Evolutionary conservation across 257 asterid genomes (phyloP).

Genomic region (Fraxinus pennsylvanica): DNA sequence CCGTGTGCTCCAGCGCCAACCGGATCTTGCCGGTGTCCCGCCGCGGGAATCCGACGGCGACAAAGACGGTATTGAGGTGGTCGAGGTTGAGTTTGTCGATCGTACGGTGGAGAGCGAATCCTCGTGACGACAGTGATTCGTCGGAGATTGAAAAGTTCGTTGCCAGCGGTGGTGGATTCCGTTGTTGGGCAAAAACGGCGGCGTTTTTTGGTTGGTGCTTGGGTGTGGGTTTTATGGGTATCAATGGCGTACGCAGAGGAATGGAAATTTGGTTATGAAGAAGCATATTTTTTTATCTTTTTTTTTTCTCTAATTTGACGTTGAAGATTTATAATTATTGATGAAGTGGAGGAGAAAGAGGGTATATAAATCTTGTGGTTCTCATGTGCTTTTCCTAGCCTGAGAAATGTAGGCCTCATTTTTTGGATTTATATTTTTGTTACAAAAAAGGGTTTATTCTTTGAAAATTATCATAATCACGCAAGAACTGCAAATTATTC

Average conservation of each 20-base stretch:
- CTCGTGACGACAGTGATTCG: conserved; percentile 63
- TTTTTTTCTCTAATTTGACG: not conserved
- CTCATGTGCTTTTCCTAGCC: not conserved
- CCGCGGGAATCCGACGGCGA: conserved; percentile 84
- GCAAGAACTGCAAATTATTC: not conserved
- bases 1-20: conserved; percentile 83
- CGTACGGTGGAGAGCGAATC: conserved; percentile 75
- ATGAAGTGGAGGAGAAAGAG: not conserved
- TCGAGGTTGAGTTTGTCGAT: conserved; percentile 63
- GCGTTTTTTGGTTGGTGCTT: conserved; percentile 30
- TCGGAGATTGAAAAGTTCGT: conserved; percentile 52
- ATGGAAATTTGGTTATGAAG: conserved; percentile 47
- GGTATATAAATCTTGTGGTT: not conserved
- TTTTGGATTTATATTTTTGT: no score
- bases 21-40: conserved; percentile 77
- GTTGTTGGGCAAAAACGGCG: conserved; percentile 36
- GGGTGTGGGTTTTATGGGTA: conserved; percentile 27
- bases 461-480: no score
- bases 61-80: conserved; percentile 78
- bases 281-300: conserved; percentile 42
- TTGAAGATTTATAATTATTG: not conserved
- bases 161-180: conserved; percentile 17
- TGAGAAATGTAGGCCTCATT: not conserved
- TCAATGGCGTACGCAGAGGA: conserved; percentile 25
- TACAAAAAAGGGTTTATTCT: no score